phyloP scores from a whole-genome alignment of 2,329 filamentous ascomycete genomes.

The Phialophora macrospora region DNA sequence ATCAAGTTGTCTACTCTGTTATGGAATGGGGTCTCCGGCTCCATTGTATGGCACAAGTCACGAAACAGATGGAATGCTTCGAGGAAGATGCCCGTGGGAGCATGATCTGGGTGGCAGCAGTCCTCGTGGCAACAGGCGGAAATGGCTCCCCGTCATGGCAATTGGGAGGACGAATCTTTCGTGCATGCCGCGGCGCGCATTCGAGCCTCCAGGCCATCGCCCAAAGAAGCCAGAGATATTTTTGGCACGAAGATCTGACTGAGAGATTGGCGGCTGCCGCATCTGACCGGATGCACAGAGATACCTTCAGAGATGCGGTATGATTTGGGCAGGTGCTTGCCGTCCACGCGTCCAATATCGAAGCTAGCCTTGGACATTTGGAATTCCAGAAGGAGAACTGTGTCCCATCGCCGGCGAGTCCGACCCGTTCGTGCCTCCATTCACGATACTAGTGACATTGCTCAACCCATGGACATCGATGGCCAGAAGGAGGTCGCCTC shows the following conservation, averaged over 20 bases:
- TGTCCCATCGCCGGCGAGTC: neutral
- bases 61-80: constrained; percentile 11
- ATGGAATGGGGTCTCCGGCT: constrained; percentile 20
- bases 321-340: constrained; percentile 20
- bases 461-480: neutral
- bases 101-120: constrained; percentile 19
- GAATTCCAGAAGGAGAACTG: constrained; percentile 2
- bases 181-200: constrained; percentile 5
- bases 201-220: neutral
- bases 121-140: constrained; percentile 19
- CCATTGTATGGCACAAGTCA: constrained; percentile 15
- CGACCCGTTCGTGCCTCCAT: neutral
- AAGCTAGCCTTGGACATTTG: neutral
- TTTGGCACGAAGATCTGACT: constrained; percentile 21
- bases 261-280: constrained; percentile 9
- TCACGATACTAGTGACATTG: neutral
- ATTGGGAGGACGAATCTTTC: constrained; percentile 14
- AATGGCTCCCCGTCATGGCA: constrained; percentile 17
- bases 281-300: neutral
- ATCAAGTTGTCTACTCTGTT: constrained; percentile 13
- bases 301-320: constrained; percentile 14
- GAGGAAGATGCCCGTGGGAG: constrained; percentile 1
- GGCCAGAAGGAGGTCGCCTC: neutral
- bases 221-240: constrained; percentile 20
- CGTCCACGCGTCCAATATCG: neutral